Evolutionary conservation across 345 rosid species (phyloP).

Genomic region (Bretschneidera sinensis): DNA sequence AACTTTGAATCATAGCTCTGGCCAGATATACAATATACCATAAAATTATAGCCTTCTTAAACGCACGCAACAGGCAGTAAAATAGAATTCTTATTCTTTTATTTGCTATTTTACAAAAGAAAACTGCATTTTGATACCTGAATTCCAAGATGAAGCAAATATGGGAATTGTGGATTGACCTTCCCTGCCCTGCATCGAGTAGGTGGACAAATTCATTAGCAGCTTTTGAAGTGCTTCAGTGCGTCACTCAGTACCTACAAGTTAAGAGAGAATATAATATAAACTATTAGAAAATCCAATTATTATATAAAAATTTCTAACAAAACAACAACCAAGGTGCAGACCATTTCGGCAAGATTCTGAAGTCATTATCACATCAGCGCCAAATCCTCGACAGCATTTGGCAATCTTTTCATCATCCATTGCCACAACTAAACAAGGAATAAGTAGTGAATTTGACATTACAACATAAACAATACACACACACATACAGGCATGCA

Average conservation of each 20-base stretch:
- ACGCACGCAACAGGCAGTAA: not conserved
- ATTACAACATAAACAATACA: too few species aligned
- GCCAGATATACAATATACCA: constrained; percentile 7
- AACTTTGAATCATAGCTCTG: constrained; percentile 94
- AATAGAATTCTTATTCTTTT: not conserved
- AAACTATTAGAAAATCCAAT: constrained; percentile 1
- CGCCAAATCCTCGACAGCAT: constrained; percentile 93
- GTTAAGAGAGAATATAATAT: constrained; percentile 6
- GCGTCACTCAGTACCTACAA: constrained; percentile 78
- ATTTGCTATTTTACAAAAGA: too few species aligned
- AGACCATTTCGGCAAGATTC: constrained; percentile 92
- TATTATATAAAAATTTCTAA: not conserved
- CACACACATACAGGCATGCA: not conserved
- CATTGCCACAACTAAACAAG: constrained; percentile 76
- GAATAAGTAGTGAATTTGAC: too few species aligned
- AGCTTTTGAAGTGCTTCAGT: constrained; percentile 85
- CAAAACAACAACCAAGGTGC: not conserved
- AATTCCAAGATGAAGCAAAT: constrained; percentile 96
- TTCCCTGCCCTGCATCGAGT: constrained; percentile 58
- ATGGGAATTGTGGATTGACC: constrained; percentile 75
- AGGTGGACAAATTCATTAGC: constrained; percentile 7
- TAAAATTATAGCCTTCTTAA: not conserved
- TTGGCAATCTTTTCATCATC: constrained; percentile 90
- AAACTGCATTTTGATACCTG: constrained; percentile 45
- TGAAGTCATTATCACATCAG: constrained; percentile 94